Evolutionary conservation across 1,284 basidiomycete species (phyloP).

Genomic region (Trichosporon sp.): DNA sequence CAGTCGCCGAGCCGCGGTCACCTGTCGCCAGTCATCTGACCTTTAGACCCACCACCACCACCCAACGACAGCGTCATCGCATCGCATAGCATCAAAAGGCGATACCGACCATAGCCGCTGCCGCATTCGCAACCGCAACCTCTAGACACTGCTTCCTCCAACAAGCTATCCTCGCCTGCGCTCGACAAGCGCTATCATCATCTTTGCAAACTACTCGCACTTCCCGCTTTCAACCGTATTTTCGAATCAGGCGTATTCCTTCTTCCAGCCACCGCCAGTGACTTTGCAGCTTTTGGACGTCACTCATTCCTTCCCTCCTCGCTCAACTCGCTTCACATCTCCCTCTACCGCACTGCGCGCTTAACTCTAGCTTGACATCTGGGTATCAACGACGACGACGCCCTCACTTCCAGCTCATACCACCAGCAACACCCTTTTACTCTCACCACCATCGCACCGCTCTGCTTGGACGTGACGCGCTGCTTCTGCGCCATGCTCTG

Average conservation of each 20-base stretch:
- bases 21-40: not conserved
- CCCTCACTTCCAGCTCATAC: not conserved
- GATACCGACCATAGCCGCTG: not conserved
- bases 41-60: not conserved
- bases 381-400: not conserved
- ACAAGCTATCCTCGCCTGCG: no score
- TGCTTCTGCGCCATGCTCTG: slow-evolving; percentile 1
- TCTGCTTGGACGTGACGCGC: not conserved
- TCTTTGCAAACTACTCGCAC: not conserved
- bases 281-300: not conserved
- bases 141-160: not conserved
- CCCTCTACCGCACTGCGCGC: not conserved
- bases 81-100: no score
- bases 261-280: no score
- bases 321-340: not conserved
- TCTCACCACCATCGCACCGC: not conserved
- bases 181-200: no score
- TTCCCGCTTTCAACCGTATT: not conserved
- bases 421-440: not conserved
- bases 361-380: not conserved
- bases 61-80: not conserved
- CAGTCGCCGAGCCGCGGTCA: no score
- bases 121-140: not conserved
- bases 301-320: not conserved
- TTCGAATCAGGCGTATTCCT: not conserved